Evolutionary conservation across 1,284 basidiomycete genomes (phyloP).

Genomic region (Tilletia walkeri): DNA sequence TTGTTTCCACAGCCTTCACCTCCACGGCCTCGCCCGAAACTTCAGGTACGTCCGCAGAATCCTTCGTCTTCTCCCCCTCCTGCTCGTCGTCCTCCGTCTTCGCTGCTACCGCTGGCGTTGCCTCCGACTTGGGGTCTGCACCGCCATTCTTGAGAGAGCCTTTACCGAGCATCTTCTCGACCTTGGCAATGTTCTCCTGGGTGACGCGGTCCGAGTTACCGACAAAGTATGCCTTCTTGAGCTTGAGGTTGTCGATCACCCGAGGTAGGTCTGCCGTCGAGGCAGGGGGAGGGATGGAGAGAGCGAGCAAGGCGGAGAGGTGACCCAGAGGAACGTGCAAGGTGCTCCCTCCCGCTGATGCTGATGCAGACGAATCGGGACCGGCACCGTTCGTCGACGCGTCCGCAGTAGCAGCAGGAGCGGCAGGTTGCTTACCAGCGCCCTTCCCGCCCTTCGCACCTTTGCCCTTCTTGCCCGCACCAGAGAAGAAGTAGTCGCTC

Average conservation of each 20-base stretch:
- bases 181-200: constrained; percentile 54
- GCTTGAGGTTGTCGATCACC: constrained; percentile 83
- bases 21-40: background rate
- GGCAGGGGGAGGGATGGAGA: constrained; percentile 87
- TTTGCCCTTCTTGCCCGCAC: constrained; percentile 69
- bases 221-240: constrained; percentile 92
- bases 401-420: background rate
- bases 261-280: constrained; percentile 75
- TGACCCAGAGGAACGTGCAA: constrained; percentile 83
- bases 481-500: constrained; percentile 80
- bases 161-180: constrained; percentile 43
- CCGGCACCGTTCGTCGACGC: background rate
- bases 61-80: too few relatives aligned
- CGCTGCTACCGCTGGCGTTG: background rate
- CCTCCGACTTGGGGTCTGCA: background rate
- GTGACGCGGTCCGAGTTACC: constrained; percentile 63
- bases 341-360: constrained; percentile 41
- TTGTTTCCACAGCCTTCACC: background rate
- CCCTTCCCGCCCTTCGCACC: constrained; percentile 64
- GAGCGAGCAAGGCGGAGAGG: constrained; percentile 77
- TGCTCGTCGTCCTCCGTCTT: background rate
- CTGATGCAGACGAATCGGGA: constrained; percentile 49
- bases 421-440: background rate
- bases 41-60: too few relatives aligned
- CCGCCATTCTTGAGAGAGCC: background rate